Conservation (phyloP, 345 rosid species). For the Punica granatum region DNA sequence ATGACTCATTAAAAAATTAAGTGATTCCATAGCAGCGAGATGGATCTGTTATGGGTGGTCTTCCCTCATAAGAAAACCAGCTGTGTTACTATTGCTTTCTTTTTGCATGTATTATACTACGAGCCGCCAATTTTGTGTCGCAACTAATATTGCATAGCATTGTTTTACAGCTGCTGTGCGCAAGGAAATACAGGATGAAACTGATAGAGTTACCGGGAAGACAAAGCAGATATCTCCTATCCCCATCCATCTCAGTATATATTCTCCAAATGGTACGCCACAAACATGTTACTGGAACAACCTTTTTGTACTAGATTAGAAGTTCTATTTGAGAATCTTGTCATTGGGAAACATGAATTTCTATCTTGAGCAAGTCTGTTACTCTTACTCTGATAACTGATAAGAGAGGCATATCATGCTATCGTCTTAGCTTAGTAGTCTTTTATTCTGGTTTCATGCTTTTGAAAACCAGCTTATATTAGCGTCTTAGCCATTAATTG, state of each 20-base stretch:
- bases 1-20: background rate
- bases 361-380: background rate
- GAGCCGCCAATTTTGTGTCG: background rate
- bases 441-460: too few relatives aligned
- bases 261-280: conserved; percentile 68
- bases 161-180: conserved; percentile 58
- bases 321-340: background rate
- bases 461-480: too few relatives aligned
- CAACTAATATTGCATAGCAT: background rate
- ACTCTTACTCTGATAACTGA: too few relatives aligned
- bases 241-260: conserved; percentile 93
- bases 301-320: background rate
- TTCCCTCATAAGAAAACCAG: background rate
- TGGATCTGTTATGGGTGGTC: background rate
- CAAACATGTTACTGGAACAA: background rate
- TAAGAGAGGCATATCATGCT: too few relatives aligned
- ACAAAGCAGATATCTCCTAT: conserved; percentile 84
- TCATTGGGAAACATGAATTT: background rate
- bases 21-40: background rate
- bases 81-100: background rate
- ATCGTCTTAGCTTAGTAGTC: too few relatives aligned
- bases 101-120: background rate
- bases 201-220: conserved; percentile 83
- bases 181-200: conserved; percentile 88
- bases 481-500: too few relatives aligned